Percentiles rank a stretch among this genome's conserved stretches.
Conservation (phyloP, 306 rosid genomes). For the Styphnolobium japonicum region DNA sequence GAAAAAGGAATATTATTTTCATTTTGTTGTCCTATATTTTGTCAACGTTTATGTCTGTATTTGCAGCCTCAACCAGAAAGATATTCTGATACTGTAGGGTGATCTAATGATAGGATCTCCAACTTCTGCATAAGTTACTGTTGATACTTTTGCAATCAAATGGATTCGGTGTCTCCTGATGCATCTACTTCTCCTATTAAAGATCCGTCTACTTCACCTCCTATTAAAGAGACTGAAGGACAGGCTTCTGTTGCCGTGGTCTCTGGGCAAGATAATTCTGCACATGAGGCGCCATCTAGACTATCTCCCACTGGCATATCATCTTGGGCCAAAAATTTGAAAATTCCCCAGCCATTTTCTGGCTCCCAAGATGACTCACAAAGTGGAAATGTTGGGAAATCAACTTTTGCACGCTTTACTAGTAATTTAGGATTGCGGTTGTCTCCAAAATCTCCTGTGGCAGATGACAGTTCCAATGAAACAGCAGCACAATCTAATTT, state of each 20-base stretch:
- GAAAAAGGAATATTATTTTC: background rate
- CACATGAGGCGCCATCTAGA: conserved; percentile 46
- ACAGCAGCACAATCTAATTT: conserved; percentile 62
- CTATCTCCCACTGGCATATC: conserved; percentile 63
- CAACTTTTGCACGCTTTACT: conserved; percentile 82
- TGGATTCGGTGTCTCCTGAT: conserved; percentile 69
- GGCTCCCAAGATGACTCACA: conserved; percentile 64
- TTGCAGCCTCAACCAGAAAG: conserved; percentile 36
- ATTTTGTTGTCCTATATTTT: conserved; percentile 3
- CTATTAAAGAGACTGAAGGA: conserved; percentile 30
- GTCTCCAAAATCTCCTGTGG: conserved; percentile 73
- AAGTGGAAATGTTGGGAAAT: conserved; percentile 67
- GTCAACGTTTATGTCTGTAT: background rate
- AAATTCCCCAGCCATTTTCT: conserved; percentile 65
- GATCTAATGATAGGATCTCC: conserved; percentile 31
- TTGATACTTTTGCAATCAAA: conserved; percentile 30
- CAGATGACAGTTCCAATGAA: conserved; percentile 54
- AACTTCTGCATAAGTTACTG: conserved; percentile 27
- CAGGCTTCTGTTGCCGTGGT: conserved; percentile 43
- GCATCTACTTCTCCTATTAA: conserved; percentile 38
- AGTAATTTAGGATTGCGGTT: conserved; percentile 76
- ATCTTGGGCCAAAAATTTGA: conserved; percentile 89
- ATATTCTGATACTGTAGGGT: conserved; percentile 33
- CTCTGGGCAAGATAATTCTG: conserved; percentile 45
- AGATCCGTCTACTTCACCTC: conserved; percentile 39